Base-by-base conservation (phyloP, 192 early-diverging fungal genomes). In the Coemansia sp. region DNA sequence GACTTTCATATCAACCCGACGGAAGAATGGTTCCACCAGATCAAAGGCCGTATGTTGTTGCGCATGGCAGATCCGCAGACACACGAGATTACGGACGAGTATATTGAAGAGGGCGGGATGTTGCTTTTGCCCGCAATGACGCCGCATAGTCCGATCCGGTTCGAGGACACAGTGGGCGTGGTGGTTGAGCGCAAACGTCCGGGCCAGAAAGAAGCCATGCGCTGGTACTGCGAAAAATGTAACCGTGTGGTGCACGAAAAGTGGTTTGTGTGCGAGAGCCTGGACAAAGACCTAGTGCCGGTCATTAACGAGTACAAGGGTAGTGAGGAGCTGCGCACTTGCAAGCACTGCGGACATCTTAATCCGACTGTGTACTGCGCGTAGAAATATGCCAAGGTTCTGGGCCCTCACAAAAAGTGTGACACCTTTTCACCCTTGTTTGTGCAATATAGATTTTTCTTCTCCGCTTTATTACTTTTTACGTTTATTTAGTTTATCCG, bases 1-100 rank as follows among this genome's bases (percentile, higher is more conserved):
- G 97, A 99, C 82, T 99, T 93, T 79, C 97, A 99, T 68, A 79
- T 97, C 63, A 99, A 99, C 79, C 86, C 88, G 57, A 99, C 97
- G 4, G 97, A 98, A 85, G 97, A 99, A 68, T 99, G 94, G 92
- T 99, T 99, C 79, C 93, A 90, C 80, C 95, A 97, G 75, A 74
- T 93, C 81, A 92, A 92, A 72, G 97, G 97, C 6, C 85, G 89
- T 47, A 92, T 99, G 94, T 59, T 93, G n/a, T 81, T 99, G 51
- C 94, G 93, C 49, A 86, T 97, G 57, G 93, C 96, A 2, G 87
- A 90, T 27, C 66, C 76, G 3, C 84, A 87, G 24, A 79, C 75
- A n/a, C 57, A 73, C 53, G 65, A 84, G 54, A 90, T 87, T 61
- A 87, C 86, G 50, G 93, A 97, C 82, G 85, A 96, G 58, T 77